Percentiles rank a stretch among this genome's conserved stretches.
phyloP scores from a whole-genome alignment of 2,329 filamentous ascomycete species.

The Verticillium longisporum region DNA sequence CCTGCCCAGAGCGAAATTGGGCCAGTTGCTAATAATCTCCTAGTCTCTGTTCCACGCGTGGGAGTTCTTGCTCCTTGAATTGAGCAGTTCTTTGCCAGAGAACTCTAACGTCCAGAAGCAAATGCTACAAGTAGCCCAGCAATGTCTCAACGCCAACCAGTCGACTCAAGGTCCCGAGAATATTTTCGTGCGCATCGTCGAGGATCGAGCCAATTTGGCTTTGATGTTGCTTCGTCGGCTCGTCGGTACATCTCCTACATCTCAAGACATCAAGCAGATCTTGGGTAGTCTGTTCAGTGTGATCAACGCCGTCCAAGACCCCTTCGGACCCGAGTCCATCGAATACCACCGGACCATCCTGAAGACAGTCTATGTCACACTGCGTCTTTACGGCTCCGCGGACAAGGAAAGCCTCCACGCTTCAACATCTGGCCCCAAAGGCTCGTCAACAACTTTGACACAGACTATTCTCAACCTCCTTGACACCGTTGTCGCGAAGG shows the following conservation, averaged over 20 bases:
- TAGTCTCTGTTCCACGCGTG: constrained; percentile 79
- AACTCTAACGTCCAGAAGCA: constrained; percentile 54
- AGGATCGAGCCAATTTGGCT: constrained; percentile 71
- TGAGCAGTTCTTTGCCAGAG: constrained; percentile 58
- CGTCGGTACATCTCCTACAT: constrained; percentile 47
- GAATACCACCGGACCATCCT: constrained; percentile 78
- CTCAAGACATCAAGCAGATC: constrained; percentile 45
- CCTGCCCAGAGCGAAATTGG: not conserved
- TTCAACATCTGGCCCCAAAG: constrained; percentile 18
- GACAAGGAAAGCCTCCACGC: constrained; percentile 17
- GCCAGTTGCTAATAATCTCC: constrained; percentile 16
- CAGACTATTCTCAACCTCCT: constrained; percentile 72
- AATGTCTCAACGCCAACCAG: constrained; percentile 74
- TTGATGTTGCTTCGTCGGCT: constrained; percentile 78
- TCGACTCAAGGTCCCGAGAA: constrained; percentile 65
- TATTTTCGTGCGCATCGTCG: constrained; percentile 73
- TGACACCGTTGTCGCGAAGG: constrained; percentile 69
- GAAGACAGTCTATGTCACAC: constrained; percentile 75
- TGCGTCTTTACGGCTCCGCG: constrained; percentile 55
- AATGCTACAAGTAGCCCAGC: constrained; percentile 67
- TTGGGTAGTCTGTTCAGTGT: constrained; percentile 44
- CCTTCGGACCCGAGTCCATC: constrained; percentile 44
- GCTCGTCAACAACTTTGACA: constrained; percentile 36
- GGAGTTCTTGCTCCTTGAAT: constrained; percentile 80
- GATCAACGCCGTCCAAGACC: constrained; percentile 46